A percentile compares a stretch with the other conserved stretches of the same genome.
Conservation (phyloP, 2,329 filamentous ascomycete genomes). For the Chrysoporthe austroafricana region DNA sequence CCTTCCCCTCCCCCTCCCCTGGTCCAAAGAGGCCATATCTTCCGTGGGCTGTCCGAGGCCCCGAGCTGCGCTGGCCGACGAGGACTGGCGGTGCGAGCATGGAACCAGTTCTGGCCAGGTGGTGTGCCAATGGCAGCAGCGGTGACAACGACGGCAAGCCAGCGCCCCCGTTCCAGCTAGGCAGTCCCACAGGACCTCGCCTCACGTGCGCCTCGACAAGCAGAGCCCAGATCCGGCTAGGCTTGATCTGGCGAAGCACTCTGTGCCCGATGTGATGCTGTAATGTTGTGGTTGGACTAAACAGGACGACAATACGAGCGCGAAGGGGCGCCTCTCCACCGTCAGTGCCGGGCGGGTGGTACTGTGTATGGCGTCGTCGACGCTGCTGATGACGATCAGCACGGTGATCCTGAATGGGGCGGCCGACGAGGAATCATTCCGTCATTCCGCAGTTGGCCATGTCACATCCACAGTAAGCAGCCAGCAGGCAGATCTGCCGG, state of each 20-base stretch:
- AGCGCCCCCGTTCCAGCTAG: conserved; percentile 3
- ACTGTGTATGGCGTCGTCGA: not conserved
- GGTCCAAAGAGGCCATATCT: not conserved
- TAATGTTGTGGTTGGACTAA: not conserved
- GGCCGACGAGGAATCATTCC: conserved; percentile 12
- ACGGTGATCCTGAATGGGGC: not conserved
- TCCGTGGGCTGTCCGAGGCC: not conserved
- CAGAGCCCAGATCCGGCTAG: conserved; percentile 14
- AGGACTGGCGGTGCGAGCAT: not conserved
- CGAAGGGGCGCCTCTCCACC: not conserved
- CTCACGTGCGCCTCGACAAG: conserved; percentile 25
- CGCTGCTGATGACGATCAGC: not conserved
- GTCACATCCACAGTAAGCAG: too few relatives aligned
- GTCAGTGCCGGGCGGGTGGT: too few relatives aligned
- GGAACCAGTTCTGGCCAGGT: not conserved
- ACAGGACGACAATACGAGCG: not conserved
- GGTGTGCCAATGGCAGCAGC: conserved; percentile 2
- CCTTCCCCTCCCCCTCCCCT: not conserved
- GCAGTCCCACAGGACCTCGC: conserved; percentile 9
- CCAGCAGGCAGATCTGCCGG: not conserved
- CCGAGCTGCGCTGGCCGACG: not conserved
- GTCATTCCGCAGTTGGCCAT: not conserved
- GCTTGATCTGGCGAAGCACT: not conserved
- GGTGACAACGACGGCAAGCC: not conserved
- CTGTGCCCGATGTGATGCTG: not conserved